Evolutionary conservation across 306 rosid genomes (phyloP), one percentile per base, ranked within the genome.

Genomic region (Lotus japonicus): DNA sequence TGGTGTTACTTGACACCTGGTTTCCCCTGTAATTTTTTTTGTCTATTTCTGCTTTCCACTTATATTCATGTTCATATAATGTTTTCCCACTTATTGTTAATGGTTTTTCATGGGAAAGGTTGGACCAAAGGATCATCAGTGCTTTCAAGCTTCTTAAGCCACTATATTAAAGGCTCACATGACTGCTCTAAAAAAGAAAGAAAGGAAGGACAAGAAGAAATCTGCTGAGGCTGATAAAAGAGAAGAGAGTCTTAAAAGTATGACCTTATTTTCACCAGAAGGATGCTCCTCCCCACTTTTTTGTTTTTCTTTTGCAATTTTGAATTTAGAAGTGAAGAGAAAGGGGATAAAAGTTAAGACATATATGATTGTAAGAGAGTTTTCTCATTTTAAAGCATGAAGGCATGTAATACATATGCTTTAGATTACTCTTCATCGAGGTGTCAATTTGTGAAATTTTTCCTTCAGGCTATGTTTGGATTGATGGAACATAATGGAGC

Each of bases 71-170:
- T 57, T 17, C 13, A 21, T 57, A 31, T 9, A 43, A 42, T 53
- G 51, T 72, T 43, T 55, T 46, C 19, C 14, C n/a, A 9, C 9
- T 4, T 26, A 26, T 44, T 45, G 36, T 31, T 38, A 55, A 13
- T 38, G 19, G 60, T 33, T 73, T 76, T 71, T 55, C 28, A 33
- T 70, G 82, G 72, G 57, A 66, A 31, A 95, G 99, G 99, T 95
- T 80, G 97, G 99, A 19, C 84, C 83, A 7, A 95, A 88, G 89
- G 99, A 95, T 76, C 97, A 95, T 76, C 88, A 72, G 36, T 96
- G 90, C 61, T 95, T 95, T 79, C 99, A 95, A 85, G 92, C 97
- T 68, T 95, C 99, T 16, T 95, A 95, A 51, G 97, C 99, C 31
- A 91, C 97, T 52, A 88, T 95, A 71, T 79, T 95, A 6, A 95